Base-by-base conservation (phyloP, 129 eudicot genomes). In the Chrysanthemum seticuspe region DNA sequence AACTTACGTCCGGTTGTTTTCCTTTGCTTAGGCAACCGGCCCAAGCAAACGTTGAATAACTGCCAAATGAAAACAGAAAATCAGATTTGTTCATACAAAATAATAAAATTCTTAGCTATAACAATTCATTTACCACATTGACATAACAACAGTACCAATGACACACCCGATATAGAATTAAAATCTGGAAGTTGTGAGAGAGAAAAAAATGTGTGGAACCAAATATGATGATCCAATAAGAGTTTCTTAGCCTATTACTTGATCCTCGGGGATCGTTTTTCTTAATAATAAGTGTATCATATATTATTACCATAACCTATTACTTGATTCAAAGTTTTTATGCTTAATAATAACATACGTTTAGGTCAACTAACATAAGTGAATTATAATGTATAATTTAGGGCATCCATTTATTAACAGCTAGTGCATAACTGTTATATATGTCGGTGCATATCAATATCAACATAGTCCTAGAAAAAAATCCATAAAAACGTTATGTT, bases 1-100 rank as follows among this genome's bases (percentile, higher is more conserved):
- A 93, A 88, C 85, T 87, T 75, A 90, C 96, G 12, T 87, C 77
- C 23, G 88, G 84, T 29, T 81, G 83, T 19, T 85, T 78, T 2
- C 98, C 98, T 49, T 73, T 76, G 56, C 79, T 81, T 74, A 93
- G 78, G 75, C 86, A 87, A 23, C 97, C 98, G 29, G 79, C 97
- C 97, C 97, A 93, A 10, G 98, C 98, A 78, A 93, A 90, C 1
- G 92, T 87, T 67, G 98, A 93, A 70, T 93, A 93, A 76, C 97
- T 93, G 89, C 83, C 70, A 69, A 51, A 10, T 55, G 10, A 73
- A 54, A 36, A 36, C 16, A 56, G n/a, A 45, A 16, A 73, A n/a
- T 62, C 13, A 29, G 18, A 13, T 51, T 12, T 65, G 3, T 45
- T 6, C 4, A 51, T 5, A 51, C n/a, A 21, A 12, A 10, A 11